phyloP scores from a whole-genome alignment of 257 asterid species.

The Fraxinus anomala region DNA sequence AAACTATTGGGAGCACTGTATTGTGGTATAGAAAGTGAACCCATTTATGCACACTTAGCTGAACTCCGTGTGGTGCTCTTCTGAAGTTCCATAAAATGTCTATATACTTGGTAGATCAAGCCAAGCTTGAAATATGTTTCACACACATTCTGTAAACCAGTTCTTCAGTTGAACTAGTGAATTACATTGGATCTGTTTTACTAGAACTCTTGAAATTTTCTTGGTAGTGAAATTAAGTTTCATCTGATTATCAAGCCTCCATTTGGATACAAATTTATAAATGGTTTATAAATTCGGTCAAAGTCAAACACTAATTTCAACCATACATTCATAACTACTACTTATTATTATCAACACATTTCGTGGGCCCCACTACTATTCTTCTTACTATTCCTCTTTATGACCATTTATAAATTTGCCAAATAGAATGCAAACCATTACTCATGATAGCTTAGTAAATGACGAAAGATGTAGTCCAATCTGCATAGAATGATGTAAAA shows the following conservation, averaged over 20 bases:
- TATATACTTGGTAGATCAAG: not conserved
- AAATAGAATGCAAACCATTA: not conserved
- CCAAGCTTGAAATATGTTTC: not conserved
- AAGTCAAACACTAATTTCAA: no score
- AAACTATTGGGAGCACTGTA: not conserved
- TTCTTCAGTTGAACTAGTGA: not conserved
- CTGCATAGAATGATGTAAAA: not conserved
- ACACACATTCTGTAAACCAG: not conserved
- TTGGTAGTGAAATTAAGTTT: not conserved
- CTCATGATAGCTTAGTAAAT: not conserved
- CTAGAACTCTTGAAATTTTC: not conserved
- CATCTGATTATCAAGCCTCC: not conserved
- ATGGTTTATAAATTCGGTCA: no score
- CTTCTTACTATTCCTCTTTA: no score
- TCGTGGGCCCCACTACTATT: no score
- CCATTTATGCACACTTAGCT: not conserved
- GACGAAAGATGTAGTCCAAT: not conserved
- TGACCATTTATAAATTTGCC: no score
- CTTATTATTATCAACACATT: no score
- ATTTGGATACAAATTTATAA: no score
- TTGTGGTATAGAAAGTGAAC: not conserved
- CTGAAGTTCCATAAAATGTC: not conserved
- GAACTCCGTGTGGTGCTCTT: not conserved
- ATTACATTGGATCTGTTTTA: conserved; percentile 1
- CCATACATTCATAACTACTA: no score